Evolutionary conservation across 2,329 filamentous ascomycete species (phyloP).

Genomic region (Aureobasidium sp.): DNA sequence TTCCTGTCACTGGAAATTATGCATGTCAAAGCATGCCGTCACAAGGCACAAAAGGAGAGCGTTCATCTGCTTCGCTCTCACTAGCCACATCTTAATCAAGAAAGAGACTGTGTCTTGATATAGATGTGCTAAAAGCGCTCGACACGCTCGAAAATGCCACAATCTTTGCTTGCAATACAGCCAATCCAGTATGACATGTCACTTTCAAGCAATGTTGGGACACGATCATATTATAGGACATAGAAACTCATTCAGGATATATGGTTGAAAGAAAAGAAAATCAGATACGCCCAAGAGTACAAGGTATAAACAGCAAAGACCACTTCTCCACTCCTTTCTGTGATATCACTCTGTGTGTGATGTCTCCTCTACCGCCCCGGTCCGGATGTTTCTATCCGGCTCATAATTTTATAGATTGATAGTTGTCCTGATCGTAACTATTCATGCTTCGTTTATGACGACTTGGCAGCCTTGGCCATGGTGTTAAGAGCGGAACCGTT

Average conservation of each 20-base stretch:
- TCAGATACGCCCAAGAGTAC: conserved; percentile 18
- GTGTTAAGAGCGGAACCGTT: conserved; percentile 96
- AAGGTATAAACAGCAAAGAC: conserved; percentile 18
- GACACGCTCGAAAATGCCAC: no score
- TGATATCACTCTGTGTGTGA: conserved; percentile 13
- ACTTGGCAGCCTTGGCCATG: conserved; percentile 64
- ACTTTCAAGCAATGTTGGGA: no score
- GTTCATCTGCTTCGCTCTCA: no score
- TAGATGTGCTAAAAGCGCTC: no score
- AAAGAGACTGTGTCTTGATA: no score
- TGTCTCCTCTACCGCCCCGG: conserved; percentile 11
- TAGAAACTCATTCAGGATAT: conserved; percentile 13
- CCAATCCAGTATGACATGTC: no score
- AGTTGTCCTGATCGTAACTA: conserved; percentile 12
- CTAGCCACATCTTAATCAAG: no score
- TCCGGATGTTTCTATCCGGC: conserved; percentile 3
- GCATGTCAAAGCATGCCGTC: no score
- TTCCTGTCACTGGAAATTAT: no score
- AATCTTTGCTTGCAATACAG: no score
- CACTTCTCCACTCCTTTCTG: conserved; percentile 5
- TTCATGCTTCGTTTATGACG: conserved; percentile 15
- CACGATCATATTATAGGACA: background rate
- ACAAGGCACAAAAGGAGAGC: no score
- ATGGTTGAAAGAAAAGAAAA: conserved; percentile 13
- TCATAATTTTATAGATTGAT: conserved; percentile 10